Percentiles rank a stretch among this genome's conserved stretches.
Conservation (phyloP, 345 rosid species). For the Mercurialis annua region DNA sequence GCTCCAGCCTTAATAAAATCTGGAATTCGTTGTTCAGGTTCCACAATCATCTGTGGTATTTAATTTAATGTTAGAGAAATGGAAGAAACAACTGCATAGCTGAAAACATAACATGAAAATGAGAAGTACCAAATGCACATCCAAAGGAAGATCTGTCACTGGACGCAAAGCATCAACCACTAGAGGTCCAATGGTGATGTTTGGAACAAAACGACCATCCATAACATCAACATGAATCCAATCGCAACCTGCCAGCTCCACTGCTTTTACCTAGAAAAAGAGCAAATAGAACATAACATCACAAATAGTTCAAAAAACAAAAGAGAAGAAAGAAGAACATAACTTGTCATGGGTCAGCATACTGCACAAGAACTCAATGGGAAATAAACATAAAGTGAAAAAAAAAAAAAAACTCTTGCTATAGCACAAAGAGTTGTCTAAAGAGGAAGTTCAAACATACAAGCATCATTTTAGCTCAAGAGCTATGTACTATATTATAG, state of each 20-base stretch:
- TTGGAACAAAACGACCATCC: conserved; percentile 99
- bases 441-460: neutral
- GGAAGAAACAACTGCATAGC: neutral
- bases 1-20: conserved; percentile 99
- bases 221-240: conserved; percentile 98
- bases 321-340: neutral
- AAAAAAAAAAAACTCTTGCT: neutral
- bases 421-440: neutral
- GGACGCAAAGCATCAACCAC: conserved; percentile 95
- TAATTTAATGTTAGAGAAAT: conserved; percentile 19
- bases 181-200: conserved; percentile 95
- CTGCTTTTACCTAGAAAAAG: conserved; percentile 74
- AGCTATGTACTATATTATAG: neutral
- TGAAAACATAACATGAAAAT: conserved; percentile 15
- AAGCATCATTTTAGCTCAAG: neutral
- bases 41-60: conserved; percentile 81
- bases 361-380: neutral
- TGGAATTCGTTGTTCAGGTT: conserved; percentile 87
- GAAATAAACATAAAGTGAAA: neutral
- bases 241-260: conserved; percentile 87
- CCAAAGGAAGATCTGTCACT: conserved; percentile 89
- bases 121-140: conserved; percentile 82
- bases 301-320: neutral
- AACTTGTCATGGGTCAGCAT: neutral
- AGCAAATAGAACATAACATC: conserved; percentile 17